Conservation (phyloP, 331 rosid genomes). For the Rosa hybrid region DNA sequence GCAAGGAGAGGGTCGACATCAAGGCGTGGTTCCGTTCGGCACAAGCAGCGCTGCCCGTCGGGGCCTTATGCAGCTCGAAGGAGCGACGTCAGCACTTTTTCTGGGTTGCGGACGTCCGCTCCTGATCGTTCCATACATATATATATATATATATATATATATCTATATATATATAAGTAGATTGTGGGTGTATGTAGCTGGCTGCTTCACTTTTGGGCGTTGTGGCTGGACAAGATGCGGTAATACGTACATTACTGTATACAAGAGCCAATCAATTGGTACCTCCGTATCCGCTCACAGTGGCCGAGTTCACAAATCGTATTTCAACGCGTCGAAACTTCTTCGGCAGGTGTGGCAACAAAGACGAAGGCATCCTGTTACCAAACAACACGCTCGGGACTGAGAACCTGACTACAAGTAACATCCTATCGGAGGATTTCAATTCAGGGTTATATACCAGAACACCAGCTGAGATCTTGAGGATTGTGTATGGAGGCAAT, state of each 20-base stretch:
- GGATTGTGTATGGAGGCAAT: conserved; percentile 14
- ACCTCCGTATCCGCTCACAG: conserved; percentile 16
- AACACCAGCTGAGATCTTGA: conserved; percentile 1
- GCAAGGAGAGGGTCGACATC: too few relatives aligned
- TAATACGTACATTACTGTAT: conserved; percentile 13
- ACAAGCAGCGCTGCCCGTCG: too few relatives aligned
- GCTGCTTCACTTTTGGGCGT: conserved; percentile 19
- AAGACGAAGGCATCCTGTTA: conserved; percentile 29
- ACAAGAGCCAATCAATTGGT: not conserved
- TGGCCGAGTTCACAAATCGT: conserved; percentile 10
- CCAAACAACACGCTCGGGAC: conserved; percentile 12
- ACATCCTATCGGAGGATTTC: conserved; percentile 5
- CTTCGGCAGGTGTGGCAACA: conserved; percentile 2
- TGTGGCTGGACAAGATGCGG: conserved; percentile 26
- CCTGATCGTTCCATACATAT: too few relatives aligned
- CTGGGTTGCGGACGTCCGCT: too few relatives aligned
- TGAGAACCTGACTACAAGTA: not conserved
- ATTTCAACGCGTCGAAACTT: conserved; percentile 12
- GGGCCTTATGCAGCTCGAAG: too few relatives aligned
- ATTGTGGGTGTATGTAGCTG: conserved; percentile 1
- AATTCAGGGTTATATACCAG: conserved; percentile 18
- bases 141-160: too few relatives aligned
- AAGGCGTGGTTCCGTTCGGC: too few relatives aligned
- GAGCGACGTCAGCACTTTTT: too few relatives aligned
- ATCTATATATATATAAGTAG: not conserved